Evolutionary conservation across 306 rosid genomes (phyloP), one percentile per base, ranked within the genome.

Genomic region (Phaseolus lunatus): DNA sequence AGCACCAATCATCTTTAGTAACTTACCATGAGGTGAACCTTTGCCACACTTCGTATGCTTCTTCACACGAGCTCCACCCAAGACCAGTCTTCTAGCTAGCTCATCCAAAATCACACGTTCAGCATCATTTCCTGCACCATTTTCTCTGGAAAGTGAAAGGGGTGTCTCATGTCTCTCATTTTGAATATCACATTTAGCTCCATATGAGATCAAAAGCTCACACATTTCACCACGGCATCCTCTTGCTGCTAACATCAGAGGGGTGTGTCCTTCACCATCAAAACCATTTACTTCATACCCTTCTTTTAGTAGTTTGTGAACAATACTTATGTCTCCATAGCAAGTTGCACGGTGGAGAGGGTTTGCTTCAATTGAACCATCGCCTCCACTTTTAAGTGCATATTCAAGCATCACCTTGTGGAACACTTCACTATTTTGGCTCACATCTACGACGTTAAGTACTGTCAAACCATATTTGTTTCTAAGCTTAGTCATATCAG

Each of bases 241-340:
- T 85, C 70, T 88, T 23, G 90, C 95, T 13, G 95, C 90, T 82
- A 90, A 33, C 95, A 90, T 90, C 74, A 90, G 48, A 23, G 92
- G 90, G 6, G 88, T 88, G 11, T 85, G 79, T 44, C 90, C 89
- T 20, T 83, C 71, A 15, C 48, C 76, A 76, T 90, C 86, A 13
- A 75, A 54, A 47, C 77, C 75, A 64, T 90, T 83, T 4, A 86
- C 86, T 72, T 88, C 86, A 22, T 39, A 80, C 39, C 86, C 86
- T 12, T 58, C 74, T 52, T 39, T 79, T 57, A 80, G 23, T 74
- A 88, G 35, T 24, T 70, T 72, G 48, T 61, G 50, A 29, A 82
- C 82, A 29, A 57, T 54, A 18, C 72, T 77, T 20, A 76, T 31
- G 76, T 86, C 87, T 14, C 90, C 88, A 2, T 66, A 82, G 8